These are phyloP conservation scores for Wickerhamomyces sp. DNA, from an alignment of 1,139 yeast genomes.

Conservation along the genomic window DNA sequence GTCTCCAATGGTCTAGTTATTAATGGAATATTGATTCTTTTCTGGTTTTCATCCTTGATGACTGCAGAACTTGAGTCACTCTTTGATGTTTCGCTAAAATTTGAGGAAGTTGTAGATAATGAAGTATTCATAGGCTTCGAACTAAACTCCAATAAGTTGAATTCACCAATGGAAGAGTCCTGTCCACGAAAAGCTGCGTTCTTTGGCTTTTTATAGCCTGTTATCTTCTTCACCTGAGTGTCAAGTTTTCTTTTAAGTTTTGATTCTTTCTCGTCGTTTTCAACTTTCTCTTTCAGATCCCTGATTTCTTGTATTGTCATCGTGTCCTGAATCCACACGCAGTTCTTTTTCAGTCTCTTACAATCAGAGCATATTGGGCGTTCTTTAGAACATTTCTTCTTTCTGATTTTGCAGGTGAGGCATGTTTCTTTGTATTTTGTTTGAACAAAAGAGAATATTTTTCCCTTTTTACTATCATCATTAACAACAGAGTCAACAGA, in stretches of 20 bases:
- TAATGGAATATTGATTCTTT: too few relatives aligned
- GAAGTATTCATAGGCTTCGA: neutral
- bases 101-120: too few relatives aligned
- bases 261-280: conserved; percentile 22
- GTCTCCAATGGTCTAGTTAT: too few relatives aligned
- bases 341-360: conserved; percentile 39
- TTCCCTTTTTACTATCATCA: conserved; percentile 7
- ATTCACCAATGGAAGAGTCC: neutral
- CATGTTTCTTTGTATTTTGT: conserved; percentile 52
- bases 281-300: conserved; percentile 22
- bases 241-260: neutral
- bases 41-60: too few relatives aligned
- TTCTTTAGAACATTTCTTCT: conserved; percentile 57
- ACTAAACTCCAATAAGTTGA: neutral
- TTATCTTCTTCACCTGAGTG: neutral
- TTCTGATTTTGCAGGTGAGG: conserved; percentile 56
- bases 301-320: conserved; percentile 22
- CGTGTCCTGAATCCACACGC: conserved; percentile 38
- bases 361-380: conserved; percentile 55
- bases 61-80: too few relatives aligned
- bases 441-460: conserved; percentile 18
- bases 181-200: neutral
- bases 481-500: too few relatives aligned
- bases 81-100: too few relatives aligned
- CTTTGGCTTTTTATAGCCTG: neutral